Evolutionary conservation across 2,329 filamentous ascomycete species (phyloP).

Genomic region (Westerdykella ornata): DNA sequence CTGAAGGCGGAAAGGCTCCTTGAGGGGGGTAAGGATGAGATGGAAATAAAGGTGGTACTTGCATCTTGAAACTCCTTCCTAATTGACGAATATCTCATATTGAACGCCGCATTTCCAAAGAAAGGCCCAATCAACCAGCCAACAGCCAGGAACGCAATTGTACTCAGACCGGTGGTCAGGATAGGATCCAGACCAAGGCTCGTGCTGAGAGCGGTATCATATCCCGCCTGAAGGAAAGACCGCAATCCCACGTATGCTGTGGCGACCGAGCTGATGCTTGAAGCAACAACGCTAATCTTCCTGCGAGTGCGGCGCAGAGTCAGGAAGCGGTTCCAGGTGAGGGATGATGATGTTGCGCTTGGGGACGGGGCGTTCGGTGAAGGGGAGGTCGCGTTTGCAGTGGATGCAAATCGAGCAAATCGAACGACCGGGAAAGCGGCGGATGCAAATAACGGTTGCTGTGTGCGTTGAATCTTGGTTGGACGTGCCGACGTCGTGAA

Average conservation of each 20-base stretch:
- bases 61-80: slow-evolving; percentile 65
- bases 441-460: slow-evolving; percentile 9
- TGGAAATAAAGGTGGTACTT: slow-evolving; percentile 27
- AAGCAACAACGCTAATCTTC: slow-evolving; percentile 74
- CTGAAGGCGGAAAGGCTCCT: not conserved
- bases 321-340: slow-evolving; percentile 86
- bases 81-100: slow-evolving; percentile 63
- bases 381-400: slow-evolving; percentile 15
- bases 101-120: slow-evolving; percentile 73
- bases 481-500: slow-evolving; percentile 26
- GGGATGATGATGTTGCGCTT: slow-evolving; percentile 19
- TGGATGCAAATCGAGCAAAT: slow-evolving; percentile 20
- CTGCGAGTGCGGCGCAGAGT: slow-evolving; percentile 78
- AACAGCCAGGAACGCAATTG: slow-evolving; percentile 65
- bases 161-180: slow-evolving; percentile 74
- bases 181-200: slow-evolving; percentile 83
- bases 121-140: slow-evolving; percentile 87
- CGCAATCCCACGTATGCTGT: slow-evolving; percentile 58
- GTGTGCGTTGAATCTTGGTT: slow-evolving; percentile 15
- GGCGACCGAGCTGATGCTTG: slow-evolving; percentile 56
- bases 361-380: slow-evolving; percentile 10
- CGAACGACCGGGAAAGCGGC: slow-evolving; percentile 6
- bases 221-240: slow-evolving; percentile 62
- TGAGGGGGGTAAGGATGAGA: slow-evolving; percentile 1
- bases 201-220: slow-evolving; percentile 59